These are phyloP conservation scores for Dictyostelium brefeldianum DNA, from an alignment of 78 protist genomes.

Conservation along the genomic window DNA sequence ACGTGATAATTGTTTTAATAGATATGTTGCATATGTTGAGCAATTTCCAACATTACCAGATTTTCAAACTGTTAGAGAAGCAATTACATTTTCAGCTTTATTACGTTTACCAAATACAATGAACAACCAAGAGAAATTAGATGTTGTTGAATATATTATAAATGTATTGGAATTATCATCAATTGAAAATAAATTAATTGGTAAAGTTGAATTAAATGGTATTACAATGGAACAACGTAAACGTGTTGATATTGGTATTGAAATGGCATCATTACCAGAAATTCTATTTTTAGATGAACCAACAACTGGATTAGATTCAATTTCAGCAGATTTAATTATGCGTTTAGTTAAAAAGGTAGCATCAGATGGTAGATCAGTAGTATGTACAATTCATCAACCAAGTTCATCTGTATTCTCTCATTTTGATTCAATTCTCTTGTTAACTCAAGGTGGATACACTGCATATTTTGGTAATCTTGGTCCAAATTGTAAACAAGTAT, in stretches of 20 bases:
- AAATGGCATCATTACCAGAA: slow-evolving; percentile 55
- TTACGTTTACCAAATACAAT: background rate
- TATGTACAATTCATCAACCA: slow-evolving; percentile 96
- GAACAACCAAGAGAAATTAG: background rate
- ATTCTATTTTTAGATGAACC: slow-evolving; percentile 77
- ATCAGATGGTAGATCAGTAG: slow-evolving; percentile 61
- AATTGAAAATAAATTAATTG: slow-evolving; percentile 5
- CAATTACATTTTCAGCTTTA: slow-evolving; percentile 13
- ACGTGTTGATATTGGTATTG: slow-evolving; percentile 63
- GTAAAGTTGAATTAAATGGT: slow-evolving; percentile 52
- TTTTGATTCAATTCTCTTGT: slow-evolving; percentile 84
- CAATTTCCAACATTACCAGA: slow-evolving; percentile 12
- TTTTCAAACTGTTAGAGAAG: slow-evolving; percentile 43
- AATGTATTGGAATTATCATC: slow-evolving; percentile 42
- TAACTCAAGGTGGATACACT: slow-evolving; percentile 87
- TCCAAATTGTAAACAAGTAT: slow-evolving; percentile 2
- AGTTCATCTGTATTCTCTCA: slow-evolving; percentile 55
- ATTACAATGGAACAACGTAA: slow-evolving; percentile 66
- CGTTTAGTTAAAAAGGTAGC: slow-evolving; percentile 52
- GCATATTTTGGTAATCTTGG: slow-evolving; percentile 86
- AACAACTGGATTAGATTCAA: slow-evolving; percentile 37
- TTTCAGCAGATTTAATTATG: slow-evolving; percentile 46
- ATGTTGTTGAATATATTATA: slow-evolving; percentile 31
- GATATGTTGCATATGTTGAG: slow-evolving; percentile 16
- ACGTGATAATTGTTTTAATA: background rate